Conservation (phyloP, 495 filamentous ascomycete species). For the Lepidopterella palustris region DNA sequence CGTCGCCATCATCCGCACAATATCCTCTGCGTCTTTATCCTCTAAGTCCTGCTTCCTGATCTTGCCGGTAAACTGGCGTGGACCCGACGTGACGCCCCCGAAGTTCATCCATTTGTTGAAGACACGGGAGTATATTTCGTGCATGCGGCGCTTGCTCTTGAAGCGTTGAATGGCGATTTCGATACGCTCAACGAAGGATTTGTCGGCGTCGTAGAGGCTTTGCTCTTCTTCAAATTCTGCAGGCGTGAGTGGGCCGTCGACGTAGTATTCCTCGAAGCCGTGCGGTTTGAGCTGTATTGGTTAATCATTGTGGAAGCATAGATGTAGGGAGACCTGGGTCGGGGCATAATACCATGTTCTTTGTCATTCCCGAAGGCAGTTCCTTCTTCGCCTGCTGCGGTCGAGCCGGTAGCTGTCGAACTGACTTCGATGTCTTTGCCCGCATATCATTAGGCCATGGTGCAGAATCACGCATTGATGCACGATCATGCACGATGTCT, state of each 20-base stretch:
- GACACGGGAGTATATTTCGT: slow-evolving; percentile 50
- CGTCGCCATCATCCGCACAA: slow-evolving; percentile 54
- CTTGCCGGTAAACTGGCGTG: slow-evolving; percentile 61
- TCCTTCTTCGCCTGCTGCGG: not conserved
- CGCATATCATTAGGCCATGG: not conserved
- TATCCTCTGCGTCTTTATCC: slow-evolving; percentile 49
- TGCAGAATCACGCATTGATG: not conserved
- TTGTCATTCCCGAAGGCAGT: slow-evolving; percentile 17
- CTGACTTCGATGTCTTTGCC: no score
- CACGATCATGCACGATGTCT: slow-evolving; percentile 22
- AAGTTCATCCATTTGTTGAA: slow-evolving; percentile 76
- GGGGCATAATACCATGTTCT: slow-evolving; percentile 25
- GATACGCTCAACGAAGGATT: slow-evolving; percentile 50
- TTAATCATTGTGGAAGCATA: no score
- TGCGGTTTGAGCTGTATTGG: slow-evolving; percentile 30
- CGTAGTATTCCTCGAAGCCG: slow-evolving; percentile 59
- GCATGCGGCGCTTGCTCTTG: slow-evolving; percentile 64
- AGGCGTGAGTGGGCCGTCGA: slow-evolving; percentile 70
- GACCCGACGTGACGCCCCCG: slow-evolving; percentile 68
- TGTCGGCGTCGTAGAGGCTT: slow-evolving; percentile 35
- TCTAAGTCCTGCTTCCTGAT: slow-evolving; percentile 50
- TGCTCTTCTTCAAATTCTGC: slow-evolving; percentile 55
- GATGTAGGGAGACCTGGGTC: no score
- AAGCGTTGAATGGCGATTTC: slow-evolving; percentile 82
- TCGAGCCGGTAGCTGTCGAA: not conserved